Percentiles rank a stretch among this genome's conserved stretches.
These are phyloP conservation scores for Cyberlindnera mrakii DNA, from an alignment of 805 yeast species.

Conservation along the genomic window DNA sequence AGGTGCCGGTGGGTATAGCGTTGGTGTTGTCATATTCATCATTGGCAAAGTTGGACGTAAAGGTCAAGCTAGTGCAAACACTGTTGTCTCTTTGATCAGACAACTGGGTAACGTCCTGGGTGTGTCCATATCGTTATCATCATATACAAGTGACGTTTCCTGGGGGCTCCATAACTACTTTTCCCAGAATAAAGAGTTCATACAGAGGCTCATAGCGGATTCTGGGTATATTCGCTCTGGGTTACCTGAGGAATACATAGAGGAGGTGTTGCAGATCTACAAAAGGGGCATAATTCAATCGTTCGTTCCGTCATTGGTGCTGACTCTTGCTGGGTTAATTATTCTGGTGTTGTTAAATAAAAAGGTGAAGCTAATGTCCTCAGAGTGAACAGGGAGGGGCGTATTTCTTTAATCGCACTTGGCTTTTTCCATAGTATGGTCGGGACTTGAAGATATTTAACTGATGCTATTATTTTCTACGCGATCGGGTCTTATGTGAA, in stretches of 20 bases:
- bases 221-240: slow-evolving; percentile 12
- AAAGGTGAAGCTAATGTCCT: slow-evolving; percentile 1
- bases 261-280: slow-evolving; percentile 12
- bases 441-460: neutral
- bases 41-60: slow-evolving; percentile 36
- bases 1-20: slow-evolving; percentile 37
- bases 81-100: slow-evolving; percentile 37
- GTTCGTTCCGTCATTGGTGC: slow-evolving; percentile 12
- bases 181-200: slow-evolving; percentile 1
- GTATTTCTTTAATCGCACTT: too few relatives aligned
- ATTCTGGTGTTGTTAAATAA: slow-evolving; percentile 12
- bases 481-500: too few relatives aligned
- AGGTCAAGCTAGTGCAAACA: slow-evolving; percentile 39
- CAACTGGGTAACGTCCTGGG: slow-evolving; percentile 40
- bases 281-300: slow-evolving; percentile 9
- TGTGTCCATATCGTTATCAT: slow-evolving; percentile 32
- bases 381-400: too few relatives aligned
- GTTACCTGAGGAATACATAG: slow-evolving; percentile 8
- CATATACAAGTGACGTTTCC: slow-evolving; percentile 27
- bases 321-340: slow-evolving; percentile 8
- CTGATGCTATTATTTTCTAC: too few relatives aligned
- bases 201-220: slow-evolving; percentile 11
- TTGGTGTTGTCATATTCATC: slow-evolving; percentile 32
- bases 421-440: neutral
- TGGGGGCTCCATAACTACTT: slow-evolving; percentile 25